A percentile compares a stretch with the other conserved stretches of the same genome.
Conservation (phyloP, 768 basidiomycete genomes). For the Leucosporidium scottii region DNA sequence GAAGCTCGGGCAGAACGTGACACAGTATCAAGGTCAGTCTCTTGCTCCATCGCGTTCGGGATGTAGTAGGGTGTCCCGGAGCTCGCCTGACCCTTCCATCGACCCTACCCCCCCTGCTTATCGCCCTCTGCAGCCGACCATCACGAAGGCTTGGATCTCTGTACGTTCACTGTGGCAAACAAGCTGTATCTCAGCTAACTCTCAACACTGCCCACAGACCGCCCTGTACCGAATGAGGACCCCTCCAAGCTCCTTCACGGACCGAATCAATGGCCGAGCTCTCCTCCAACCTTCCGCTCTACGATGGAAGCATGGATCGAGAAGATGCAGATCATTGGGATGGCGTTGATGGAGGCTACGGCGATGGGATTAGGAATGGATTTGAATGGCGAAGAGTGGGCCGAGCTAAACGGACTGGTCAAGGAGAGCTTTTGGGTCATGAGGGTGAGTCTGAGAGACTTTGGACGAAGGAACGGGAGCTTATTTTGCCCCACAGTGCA, state of each 20-base stretch:
- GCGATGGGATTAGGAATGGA: constrained; percentile 69
- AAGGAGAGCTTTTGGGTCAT: constrained; percentile 73
- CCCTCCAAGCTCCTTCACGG: constrained; percentile 53
- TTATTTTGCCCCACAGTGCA: constrained; percentile 42
- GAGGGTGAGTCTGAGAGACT: not conserved
- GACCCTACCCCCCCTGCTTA: not conserved
- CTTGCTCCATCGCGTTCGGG: not conserved
- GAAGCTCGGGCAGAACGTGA: constrained; percentile 73
- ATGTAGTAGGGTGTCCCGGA: too few relatives aligned
- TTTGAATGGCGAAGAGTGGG: constrained; percentile 54
- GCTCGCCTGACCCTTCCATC: constrained; percentile 9
- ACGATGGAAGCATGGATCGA: constrained; percentile 60
- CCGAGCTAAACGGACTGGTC: constrained; percentile 57
- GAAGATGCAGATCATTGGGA: constrained; percentile 76
- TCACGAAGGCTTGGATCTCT: constrained; percentile 27
- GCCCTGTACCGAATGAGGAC: constrained; percentile 49
- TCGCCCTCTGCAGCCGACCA: constrained; percentile 1
- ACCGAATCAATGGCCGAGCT: constrained; percentile 74
- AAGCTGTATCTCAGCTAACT: constrained; percentile 46
- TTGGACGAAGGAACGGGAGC: not conserved
- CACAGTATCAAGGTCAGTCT: constrained; percentile 65
- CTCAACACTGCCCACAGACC: constrained; percentile 52
- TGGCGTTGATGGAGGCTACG: constrained; percentile 88
- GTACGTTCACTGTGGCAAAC: too few relatives aligned
- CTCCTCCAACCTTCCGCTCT: constrained; percentile 53